A percentile compares a stretch with the other conserved stretches of the same genome.
Conservation (phyloP, 163 green algal species). For the Chlamydomonas reinhardtii region DNA sequence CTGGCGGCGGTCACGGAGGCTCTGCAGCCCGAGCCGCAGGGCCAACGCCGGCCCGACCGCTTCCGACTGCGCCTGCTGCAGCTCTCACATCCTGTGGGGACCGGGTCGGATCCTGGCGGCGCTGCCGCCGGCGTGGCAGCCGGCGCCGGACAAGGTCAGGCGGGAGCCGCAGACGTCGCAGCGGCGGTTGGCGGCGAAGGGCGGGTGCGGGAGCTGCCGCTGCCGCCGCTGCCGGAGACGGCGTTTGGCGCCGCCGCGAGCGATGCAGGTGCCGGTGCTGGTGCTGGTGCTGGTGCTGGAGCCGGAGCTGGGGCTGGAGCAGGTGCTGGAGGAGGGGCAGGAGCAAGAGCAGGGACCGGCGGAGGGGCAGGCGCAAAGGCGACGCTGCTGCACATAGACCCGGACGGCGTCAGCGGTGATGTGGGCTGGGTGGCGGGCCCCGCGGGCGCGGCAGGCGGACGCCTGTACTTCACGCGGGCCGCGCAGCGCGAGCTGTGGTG, state of each 20-base stretch:
- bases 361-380: not conserved
- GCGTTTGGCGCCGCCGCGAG: too few species aligned
- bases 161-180: too few species aligned
- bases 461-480: constrained; percentile 34
- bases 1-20: constrained; percentile 26
- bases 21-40: not conserved
- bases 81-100: too few species aligned
- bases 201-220: too few species aligned
- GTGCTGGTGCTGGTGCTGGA: too few species aligned
- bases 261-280: too few species aligned
- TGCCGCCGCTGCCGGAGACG: too few species aligned
- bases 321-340: too few species aligned
- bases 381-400: not conserved
- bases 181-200: too few species aligned
- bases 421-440: not conserved
- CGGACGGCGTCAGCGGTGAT: constrained; percentile 18
- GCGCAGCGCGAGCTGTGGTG: constrained; percentile 34
- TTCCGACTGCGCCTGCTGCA: constrained; percentile 20
- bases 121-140: not conserved
- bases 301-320: too few species aligned
- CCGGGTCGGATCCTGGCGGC: not conserved
- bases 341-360: too few species aligned
- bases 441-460: not conserved
- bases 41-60: not conserved
- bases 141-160: too few species aligned